phyloP scores from a whole-genome alignment of 202 grass and related monocot genomes.

The Zoysia matrella region DNA sequence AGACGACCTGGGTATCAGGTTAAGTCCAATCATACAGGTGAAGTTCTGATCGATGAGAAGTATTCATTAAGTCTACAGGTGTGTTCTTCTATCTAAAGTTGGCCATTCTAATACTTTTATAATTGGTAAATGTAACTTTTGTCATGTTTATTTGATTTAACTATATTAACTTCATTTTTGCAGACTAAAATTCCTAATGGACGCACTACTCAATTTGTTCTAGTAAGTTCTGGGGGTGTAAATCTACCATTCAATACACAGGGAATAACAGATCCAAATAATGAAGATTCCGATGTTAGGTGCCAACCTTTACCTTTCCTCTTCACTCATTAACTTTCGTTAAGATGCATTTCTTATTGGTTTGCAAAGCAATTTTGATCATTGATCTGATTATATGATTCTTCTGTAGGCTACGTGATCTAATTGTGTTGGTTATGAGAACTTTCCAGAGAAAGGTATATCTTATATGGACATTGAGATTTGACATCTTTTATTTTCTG shows the following conservation, averaged over 20 bases:
- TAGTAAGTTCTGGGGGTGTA: constrained; percentile 51
- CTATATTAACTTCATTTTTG: constrained; percentile 35
- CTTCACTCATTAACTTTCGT: background rate
- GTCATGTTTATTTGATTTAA: constrained; percentile 38
- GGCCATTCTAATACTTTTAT: constrained; percentile 2
- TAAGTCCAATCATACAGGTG: constrained; percentile 47
- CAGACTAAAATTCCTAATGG: constrained; percentile 93
- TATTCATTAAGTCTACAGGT: constrained; percentile 36
- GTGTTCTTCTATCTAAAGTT: constrained; percentile 25
- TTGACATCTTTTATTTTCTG: constrained; percentile 6
- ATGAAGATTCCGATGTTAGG: background rate
- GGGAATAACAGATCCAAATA: too few species aligned
- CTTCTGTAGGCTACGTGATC: constrained; percentile 44
- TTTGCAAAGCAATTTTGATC: constrained; percentile 17
- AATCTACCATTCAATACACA: too few species aligned
- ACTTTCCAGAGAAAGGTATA: constrained; percentile 88
- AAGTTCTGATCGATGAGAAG: constrained; percentile 64
- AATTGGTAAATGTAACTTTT: background rate
- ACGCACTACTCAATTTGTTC: constrained; percentile 79
- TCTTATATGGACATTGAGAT: constrained; percentile 32
- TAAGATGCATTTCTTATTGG: background rate
- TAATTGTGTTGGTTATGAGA: constrained; percentile 69
- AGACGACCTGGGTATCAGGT: constrained; percentile 63
- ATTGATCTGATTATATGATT: constrained; percentile 32
- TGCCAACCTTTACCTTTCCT: constrained; percentile 30